Base-by-base conservation (phyloP, 176 grass and related monocot genomes). In the Saccharum officinarum region DNA sequence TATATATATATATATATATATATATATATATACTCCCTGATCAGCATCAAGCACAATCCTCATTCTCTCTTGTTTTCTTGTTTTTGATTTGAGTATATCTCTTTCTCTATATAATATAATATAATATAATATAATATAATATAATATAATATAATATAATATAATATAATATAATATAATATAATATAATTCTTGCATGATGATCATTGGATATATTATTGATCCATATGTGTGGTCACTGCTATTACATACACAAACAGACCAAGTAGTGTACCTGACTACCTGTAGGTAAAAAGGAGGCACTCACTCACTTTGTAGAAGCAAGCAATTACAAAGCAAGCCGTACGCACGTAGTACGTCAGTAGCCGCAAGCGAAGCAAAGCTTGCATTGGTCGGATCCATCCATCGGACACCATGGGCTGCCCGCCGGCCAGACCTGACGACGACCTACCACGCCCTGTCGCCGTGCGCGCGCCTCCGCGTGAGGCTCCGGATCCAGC, bases 401-500 rank as follows among this genome's bases (percentile, higher is more conserved):
- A 57, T 57, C 18, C 18, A 57, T 59, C 20, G 54, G 50, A 52
- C 5, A 17, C 5, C 17, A 44, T 44, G 41, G 8, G 8, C 40
- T 0, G 40, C 40, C 40, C 11, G 44, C 36, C 36, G 36, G 3
- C 36, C 44, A 1, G 44, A 55, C 7, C 6, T 8, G 6, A n/a
- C 54, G 6, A n/a, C 54, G 54, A 22, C 18, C 54, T 42, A 62
- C 83, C 88, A 79, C 45, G 84, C 57, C 46, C 26, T 18, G 10
- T 86, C 84, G 20, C 67, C 82, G 50, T 77, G 71, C 55, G 44
- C 80, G 3, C 83, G 87, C 74, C 91, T 80, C 87, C 92, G 82
- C 34, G 82, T 94, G 59, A 94, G 82, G 77, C 65, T 97, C 67
- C 87, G 82, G 72, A 95, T 88, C 95, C 92, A 95, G 38, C 90